A percentile compares a stretch with the other conserved stretches of the same genome.
Evolutionary conservation across 2,329 filamentous ascomycete genomes (phyloP).

Genomic region (Colletotrichum agaves): DNA sequence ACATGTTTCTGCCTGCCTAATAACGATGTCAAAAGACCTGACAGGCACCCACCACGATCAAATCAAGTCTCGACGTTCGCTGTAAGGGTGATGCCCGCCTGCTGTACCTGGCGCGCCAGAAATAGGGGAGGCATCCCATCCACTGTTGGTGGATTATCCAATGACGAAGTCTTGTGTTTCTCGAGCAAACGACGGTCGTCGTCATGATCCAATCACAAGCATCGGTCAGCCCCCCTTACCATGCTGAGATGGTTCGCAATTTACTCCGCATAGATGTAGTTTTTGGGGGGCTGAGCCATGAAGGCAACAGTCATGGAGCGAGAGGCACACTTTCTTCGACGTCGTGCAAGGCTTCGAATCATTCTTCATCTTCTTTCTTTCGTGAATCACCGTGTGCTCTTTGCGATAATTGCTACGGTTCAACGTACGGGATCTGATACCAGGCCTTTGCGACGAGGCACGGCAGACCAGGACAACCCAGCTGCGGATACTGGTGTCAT

Average conservation of each 20-base stretch:
- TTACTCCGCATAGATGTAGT: constrained; percentile 16
- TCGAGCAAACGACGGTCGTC: constrained; percentile 28
- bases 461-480: constrained; percentile 13
- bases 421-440: constrained; percentile 2
- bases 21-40: constrained; percentile 2
- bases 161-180: constrained; percentile 29
- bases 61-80: constrained; percentile 16
- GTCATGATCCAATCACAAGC: constrained; percentile 36
- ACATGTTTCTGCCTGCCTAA: constrained; percentile 35
- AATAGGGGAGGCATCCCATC: constrained; percentile 35
- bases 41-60: constrained; percentile 25
- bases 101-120: constrained; percentile 25
- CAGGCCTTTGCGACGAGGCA: neutral
- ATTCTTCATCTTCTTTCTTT: constrained; percentile 8
- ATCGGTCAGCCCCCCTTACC: constrained; percentile 13
- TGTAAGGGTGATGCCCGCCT: constrained; percentile 30
- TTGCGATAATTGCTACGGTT: constrained; percentile 9
- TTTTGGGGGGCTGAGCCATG: constrained; percentile 33
- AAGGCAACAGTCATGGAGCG: constrained; percentile 18
- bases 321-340: constrained; percentile 11
- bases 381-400: constrained; percentile 3
- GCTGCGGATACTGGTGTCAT: constrained; percentile 9
- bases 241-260: constrained; percentile 35
- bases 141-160: constrained; percentile 21
- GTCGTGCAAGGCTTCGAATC: neutral